Evolutionary conservation across 2,329 filamentous ascomycete genomes (phyloP).

Genomic region (Penicillium sp.): DNA sequence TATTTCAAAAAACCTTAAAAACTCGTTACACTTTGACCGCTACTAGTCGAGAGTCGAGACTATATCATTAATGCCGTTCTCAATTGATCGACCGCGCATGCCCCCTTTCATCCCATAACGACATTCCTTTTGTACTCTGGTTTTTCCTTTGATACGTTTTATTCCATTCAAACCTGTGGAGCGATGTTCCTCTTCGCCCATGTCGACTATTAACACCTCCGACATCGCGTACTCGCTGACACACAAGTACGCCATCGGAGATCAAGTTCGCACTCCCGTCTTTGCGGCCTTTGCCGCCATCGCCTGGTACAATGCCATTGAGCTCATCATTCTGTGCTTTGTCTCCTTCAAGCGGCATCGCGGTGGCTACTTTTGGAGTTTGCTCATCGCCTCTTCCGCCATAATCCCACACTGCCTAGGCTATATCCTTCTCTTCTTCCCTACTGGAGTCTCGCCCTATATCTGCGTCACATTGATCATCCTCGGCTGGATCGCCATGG

Average conservation of each 20-base stretch:
- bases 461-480: slow-evolving; percentile 39
- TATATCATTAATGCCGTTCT: too few relatives aligned
- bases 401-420: slow-evolving; percentile 44
- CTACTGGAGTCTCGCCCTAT: slow-evolving; percentile 30
- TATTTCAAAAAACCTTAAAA: not conserved
- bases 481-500: slow-evolving; percentile 44
- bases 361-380: slow-evolving; percentile 50
- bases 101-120: not conserved
- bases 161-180: not conserved
- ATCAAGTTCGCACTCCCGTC: slow-evolving; percentile 9
- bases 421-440: slow-evolving; percentile 45
- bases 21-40: not conserved
- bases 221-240: slow-evolving; percentile 8
- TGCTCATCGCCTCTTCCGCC: slow-evolving; percentile 42
- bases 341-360: slow-evolving; percentile 44
- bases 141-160: not conserved
- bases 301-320: slow-evolving; percentile 27
- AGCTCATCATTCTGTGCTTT: slow-evolving; percentile 40
- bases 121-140: not conserved
- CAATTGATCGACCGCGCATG: too few relatives aligned
- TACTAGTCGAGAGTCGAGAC: too few relatives aligned
- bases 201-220: slow-evolving; percentile 12
- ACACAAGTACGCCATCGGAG: not conserved
- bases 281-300: slow-evolving; percentile 22
- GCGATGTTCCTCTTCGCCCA: slow-evolving; percentile 17